phyloP scores from a whole-genome alignment of 2,329 filamentous ascomycete species.

The Celoporthe dispersa region DNA sequence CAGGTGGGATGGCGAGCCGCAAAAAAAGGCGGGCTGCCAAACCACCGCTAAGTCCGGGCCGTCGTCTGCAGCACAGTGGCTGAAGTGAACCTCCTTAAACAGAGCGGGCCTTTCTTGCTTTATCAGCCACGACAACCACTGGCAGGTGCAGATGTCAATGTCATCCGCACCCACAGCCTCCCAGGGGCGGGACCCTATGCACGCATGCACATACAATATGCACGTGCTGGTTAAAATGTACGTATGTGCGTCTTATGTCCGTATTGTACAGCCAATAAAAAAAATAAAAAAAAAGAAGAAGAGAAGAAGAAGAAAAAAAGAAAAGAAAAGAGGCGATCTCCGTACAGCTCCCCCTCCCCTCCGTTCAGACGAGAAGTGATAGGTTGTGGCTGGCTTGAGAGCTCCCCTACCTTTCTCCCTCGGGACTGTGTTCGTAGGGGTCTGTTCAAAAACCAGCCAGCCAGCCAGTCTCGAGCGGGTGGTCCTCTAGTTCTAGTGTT shows the following conservation, averaged over 20 bases:
- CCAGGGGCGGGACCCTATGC: no score
- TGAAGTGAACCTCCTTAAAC: not conserved
- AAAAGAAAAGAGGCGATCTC: no score
- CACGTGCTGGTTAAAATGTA: no score
- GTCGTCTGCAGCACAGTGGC: not conserved
- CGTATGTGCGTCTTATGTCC: not conserved
- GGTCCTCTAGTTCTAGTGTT: not conserved
- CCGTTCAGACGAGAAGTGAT: not conserved
- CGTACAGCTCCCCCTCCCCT: not conserved
- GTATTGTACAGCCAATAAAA: not conserved
- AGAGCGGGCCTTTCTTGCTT: not conserved
- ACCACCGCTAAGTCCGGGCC: constrained; percentile 20
- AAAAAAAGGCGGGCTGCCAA: constrained; percentile 12
- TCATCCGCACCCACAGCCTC: not conserved
- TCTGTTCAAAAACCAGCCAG: not conserved
- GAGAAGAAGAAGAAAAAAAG: no score
- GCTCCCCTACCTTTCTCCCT: not conserved
- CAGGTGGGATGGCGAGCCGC: constrained; percentile 17
- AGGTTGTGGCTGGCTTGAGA: not conserved
- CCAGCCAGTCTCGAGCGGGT: not conserved
- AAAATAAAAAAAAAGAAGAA: not conserved
- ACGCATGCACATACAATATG: no score
- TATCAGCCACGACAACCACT: not conserved
- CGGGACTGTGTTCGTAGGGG: not conserved
- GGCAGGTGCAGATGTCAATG: not conserved